phyloP scores from a whole-genome alignment of 352 stramenopile species.

The Phytophthora idaei region DNA sequence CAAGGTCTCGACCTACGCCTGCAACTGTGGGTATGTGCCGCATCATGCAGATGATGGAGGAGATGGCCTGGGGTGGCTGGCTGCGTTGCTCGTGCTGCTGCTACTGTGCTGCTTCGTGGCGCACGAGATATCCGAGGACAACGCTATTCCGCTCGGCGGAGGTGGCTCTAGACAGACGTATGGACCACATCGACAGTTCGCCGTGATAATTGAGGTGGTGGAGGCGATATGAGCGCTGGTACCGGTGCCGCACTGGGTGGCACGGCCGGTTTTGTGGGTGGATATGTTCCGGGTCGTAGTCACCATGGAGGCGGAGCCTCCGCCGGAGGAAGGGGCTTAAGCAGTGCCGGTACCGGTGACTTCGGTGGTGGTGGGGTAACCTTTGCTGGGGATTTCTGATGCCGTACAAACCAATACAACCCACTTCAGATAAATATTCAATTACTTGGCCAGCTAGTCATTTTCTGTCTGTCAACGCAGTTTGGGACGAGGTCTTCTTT shows the following conservation, averaged over 20 bases:
- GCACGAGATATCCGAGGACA: conserved; percentile 9
- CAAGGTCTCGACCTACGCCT: conserved; percentile 54
- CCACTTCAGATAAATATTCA: too few relatives aligned
- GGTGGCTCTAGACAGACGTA: conserved; percentile 8
- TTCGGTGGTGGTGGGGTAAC: conserved; percentile 21
- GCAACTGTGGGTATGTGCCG: conserved; percentile 40
- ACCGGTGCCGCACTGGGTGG: conserved; percentile 51
- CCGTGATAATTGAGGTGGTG: conserved; percentile 24
- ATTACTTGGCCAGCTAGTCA: too few relatives aligned
- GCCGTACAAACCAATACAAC: too few relatives aligned
- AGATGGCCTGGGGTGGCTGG: conserved; percentile 38
- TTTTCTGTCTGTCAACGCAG: neutral
- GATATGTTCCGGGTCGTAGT: conserved; percentile 32
- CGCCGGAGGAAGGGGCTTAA: conserved; percentile 30
- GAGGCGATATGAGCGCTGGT: conserved; percentile 49
- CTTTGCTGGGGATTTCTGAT: conserved; percentile 60
- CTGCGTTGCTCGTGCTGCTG: conserved; percentile 33
- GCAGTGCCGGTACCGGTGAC: conserved; percentile 24
- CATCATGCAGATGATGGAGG: conserved; percentile 7
- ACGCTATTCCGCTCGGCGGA: conserved; percentile 19
- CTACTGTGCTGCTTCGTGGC: conserved; percentile 34
- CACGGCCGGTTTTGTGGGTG: conserved; percentile 50
- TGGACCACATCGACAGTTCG: conserved; percentile 7
- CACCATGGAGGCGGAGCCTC: conserved; percentile 27
- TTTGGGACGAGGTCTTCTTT: conserved; percentile 5